phyloP scores from a whole-genome alignment of 2,329 filamentous ascomycete species.

The Alternaria conjuncta region DNA sequence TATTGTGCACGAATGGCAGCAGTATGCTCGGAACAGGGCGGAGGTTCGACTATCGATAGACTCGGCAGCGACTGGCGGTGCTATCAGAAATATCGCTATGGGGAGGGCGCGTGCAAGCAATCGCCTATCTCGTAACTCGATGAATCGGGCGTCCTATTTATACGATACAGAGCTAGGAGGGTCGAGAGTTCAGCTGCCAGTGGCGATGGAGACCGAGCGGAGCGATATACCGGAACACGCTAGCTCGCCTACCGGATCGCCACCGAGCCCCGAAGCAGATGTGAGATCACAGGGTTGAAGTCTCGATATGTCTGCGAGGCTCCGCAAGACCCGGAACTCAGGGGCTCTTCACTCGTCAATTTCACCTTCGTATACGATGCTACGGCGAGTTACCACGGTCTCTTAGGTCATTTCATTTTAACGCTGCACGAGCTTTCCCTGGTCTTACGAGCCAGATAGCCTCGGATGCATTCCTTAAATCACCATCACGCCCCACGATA shows the following conservation, averaged over 20 bases:
- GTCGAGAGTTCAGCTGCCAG: not conserved
- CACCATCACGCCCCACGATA: not conserved
- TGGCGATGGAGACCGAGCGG: not conserved
- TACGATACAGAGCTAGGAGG: not conserved
- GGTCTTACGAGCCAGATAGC: not conserved
- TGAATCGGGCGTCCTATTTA: not conserved
- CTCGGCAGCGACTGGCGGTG: slow-evolving; percentile 3
- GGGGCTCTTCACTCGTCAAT: not conserved
- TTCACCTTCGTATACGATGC: not conserved
- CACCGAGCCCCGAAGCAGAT: not conserved
- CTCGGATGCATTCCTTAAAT: not conserved
- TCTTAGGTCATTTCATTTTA: not conserved
- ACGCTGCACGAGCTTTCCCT: not conserved
- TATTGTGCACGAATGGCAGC: slow-evolving; percentile 8
- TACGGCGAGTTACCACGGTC: not conserved
- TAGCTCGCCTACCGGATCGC: not conserved
- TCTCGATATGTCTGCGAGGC: too few relatives aligned
- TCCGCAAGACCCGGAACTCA: not conserved
- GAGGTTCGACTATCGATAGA: slow-evolving; percentile 16
- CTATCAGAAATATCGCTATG: slow-evolving; percentile 4
- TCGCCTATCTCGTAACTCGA: slow-evolving; percentile 4
- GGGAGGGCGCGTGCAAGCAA: slow-evolving; percentile 3
- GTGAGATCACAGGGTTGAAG: not conserved
- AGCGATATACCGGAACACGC: not conserved
- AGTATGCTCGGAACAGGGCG: slow-evolving; percentile 2